Evolutionary conservation across 768 basidiomycete species (phyloP).

Genomic region (Dacryopinax primogenitus): DNA sequence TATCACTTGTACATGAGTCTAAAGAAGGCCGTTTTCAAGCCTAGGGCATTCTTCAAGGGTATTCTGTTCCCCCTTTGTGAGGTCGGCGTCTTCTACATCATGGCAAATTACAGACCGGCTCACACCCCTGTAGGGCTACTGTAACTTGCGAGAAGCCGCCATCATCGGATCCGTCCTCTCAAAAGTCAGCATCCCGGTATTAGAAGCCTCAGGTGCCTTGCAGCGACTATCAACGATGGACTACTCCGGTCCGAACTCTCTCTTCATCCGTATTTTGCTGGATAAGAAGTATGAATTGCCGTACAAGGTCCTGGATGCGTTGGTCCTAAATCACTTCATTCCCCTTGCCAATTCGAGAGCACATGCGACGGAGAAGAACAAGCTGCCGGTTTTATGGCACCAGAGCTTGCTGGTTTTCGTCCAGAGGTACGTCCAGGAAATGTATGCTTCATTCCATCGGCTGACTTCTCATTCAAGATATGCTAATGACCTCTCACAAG

Average conservation of each 20-base stretch:
- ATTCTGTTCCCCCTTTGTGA: constrained; percentile 91
- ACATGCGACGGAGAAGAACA: constrained; percentile 50
- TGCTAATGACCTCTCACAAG: constrained; percentile 83
- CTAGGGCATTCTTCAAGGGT: constrained; percentile 96
- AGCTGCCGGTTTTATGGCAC: constrained; percentile 96
- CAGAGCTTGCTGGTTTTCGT: constrained; percentile 89
- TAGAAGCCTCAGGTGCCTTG: constrained; percentile 91
- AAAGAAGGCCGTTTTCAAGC: constrained; percentile 87
- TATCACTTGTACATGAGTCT: constrained; percentile 91
- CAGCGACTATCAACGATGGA: constrained; percentile 92
- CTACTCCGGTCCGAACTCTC: constrained; percentile 86
- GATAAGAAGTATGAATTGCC: constrained; percentile 98
- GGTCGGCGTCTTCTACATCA: constrained; percentile 34
- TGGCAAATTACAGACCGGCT: not conserved
- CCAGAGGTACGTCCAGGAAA: constrained; percentile 50
- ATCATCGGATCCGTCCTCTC: constrained; percentile 85
- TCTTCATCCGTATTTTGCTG: constrained; percentile 90
- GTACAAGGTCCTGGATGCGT: constrained; percentile 92
- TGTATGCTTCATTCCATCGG: not conserved
- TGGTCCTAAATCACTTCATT: constrained; percentile 90
- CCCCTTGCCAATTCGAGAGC: constrained; percentile 73
- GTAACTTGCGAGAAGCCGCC: constrained; percentile 85
- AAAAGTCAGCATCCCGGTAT: constrained; percentile 84
- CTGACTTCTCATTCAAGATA: constrained; percentile 43
- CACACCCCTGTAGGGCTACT: constrained; percentile 43